These are phyloP conservation scores for Pseudocercospora musae DNA, from an alignment of 2,329 filamentous ascomycete species.

Conservation along the genomic window DNA sequence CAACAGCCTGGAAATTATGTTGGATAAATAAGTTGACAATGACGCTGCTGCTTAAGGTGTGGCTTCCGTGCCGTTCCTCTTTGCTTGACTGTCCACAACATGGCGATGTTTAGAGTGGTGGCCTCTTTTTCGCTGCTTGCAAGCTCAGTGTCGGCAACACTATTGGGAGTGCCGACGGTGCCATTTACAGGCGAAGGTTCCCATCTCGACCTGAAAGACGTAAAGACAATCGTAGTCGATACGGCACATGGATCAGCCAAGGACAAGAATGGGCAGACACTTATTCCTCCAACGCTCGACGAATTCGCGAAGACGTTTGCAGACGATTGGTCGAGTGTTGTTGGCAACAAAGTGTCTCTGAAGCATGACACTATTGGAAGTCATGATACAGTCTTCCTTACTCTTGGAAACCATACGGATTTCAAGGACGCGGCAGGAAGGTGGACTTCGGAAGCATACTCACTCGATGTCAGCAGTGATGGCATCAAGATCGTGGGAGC, in stretches of 20 bases:
- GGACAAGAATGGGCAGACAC: slow-evolving; percentile 48
- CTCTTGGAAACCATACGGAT: slow-evolving; percentile 40
- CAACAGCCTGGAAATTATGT: background rate
- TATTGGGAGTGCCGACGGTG: slow-evolving; percentile 18
- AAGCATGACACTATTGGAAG: slow-evolving; percentile 5
- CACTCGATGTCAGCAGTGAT: slow-evolving; percentile 40
- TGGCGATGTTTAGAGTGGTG: background rate
- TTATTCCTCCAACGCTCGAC: slow-evolving; percentile 51
- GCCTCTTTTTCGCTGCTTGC: background rate
- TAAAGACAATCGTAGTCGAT: slow-evolving; percentile 45
- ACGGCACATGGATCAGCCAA: slow-evolving; percentile 39
- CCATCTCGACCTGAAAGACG: background rate
- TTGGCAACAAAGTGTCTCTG: background rate
- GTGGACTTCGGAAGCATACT: slow-evolving; percentile 51
- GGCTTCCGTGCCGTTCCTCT: background rate
- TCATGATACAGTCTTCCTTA: slow-evolving; percentile 44
- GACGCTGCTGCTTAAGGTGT: background rate
- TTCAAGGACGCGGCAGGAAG: slow-evolving; percentile 48
- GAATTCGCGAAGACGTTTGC: slow-evolving; percentile 50
- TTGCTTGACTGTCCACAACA: background rate
- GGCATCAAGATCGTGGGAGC: slow-evolving; percentile 51
- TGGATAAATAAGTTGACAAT: background rate
- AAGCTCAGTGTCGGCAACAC: slow-evolving; percentile 6
- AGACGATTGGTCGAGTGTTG: slow-evolving; percentile 33
- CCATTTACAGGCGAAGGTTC: slow-evolving; percentile 9